Evolutionary conservation across 495 filamentous ascomycete genomes (phyloP), one percentile per base, ranked within the genome.

Genomic region (Tuber calosporum): DNA sequence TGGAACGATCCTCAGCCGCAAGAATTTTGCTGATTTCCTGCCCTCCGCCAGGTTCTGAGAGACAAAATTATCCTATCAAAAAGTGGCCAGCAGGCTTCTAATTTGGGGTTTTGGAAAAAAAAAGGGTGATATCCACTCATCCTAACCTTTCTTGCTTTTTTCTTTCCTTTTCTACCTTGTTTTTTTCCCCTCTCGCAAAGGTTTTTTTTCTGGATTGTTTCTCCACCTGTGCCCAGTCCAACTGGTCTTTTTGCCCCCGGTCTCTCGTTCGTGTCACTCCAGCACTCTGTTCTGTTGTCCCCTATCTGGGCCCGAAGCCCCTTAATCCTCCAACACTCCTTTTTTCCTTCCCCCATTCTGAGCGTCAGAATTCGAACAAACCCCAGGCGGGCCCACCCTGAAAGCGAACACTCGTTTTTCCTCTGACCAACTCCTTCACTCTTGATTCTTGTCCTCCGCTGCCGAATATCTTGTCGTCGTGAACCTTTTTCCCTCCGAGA

Each of bases 281-380:
- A 11, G 45, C n/a, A 13, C 53, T 30, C 13, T 17, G 26, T 62
- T 30, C 53, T 34, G 53, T 62, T 62, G 13, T 30, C 53, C 53
- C 13, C 53, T 34, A 62, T 62, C 19, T 34, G 53, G 26, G 53
- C 53, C 13, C 11, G 11, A 30, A 62, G 53, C 53, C 53, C 53
- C 53, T 62, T 62, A 62, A 62, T 62, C 53, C 53, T 62, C 53
- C 53, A 62, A 62, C 53, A 13, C 53, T 34, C 53, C 53, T 34
- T 34, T 62, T 34, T 7, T 62, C 53, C 53, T 62, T 26, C 26
- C 53, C 9, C 9, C 30, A 13, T 3, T 15, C n/a, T 30, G 9
- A 62, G 34, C 53, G 53, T 30, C 26, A 15, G 26, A 62, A 62
- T 19, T 62, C 19, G 53, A 62, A 62, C 53, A 34, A 62, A 62